Percentiles rank a stretch among this genome's conserved stretches.
These are phyloP conservation scores for Simplicillium aogashimaense DNA, from an alignment of 2,329 filamentous ascomycete species.

Conservation along the genomic window DNA sequence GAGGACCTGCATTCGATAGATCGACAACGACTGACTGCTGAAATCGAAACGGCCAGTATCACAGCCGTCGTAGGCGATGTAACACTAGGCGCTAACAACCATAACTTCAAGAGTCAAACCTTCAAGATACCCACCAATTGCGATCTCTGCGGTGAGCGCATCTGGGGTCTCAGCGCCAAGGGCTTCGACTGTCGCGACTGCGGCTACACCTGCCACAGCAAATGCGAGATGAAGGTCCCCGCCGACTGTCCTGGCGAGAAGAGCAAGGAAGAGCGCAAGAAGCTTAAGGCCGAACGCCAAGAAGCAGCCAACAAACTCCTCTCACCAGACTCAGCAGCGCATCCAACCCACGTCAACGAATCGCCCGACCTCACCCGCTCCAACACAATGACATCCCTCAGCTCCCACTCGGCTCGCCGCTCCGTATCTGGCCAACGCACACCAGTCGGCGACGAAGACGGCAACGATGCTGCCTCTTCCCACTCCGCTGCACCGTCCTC, in stretches of 20 bases:
- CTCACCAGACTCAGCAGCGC: conserved; percentile 30
- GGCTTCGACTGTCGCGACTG: conserved; percentile 94
- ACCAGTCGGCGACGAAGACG: conserved; percentile 36
- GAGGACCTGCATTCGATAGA: conserved; percentile 80
- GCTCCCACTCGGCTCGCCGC: conserved; percentile 70
- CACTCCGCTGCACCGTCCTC: conserved; percentile 9
- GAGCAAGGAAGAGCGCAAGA: conserved; percentile 91
- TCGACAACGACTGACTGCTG: conserved; percentile 73
- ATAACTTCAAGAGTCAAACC: conserved; percentile 97
- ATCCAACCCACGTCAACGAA: conserved; percentile 39
- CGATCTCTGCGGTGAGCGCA: conserved; percentile 89
- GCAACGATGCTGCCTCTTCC: conserved; percentile 10
- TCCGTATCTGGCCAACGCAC: conserved; percentile 53
- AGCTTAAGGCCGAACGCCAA: conserved; percentile 78
- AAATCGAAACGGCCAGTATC: conserved; percentile 89
- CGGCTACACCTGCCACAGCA: conserved; percentile 95
- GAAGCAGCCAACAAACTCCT: conserved; percentile 58
- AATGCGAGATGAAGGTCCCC: conserved; percentile 98
- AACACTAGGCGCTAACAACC: conserved; percentile 83
- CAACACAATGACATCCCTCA: conserved; percentile 84
- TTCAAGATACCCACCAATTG: conserved; percentile 99
- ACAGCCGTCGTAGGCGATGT: conserved; percentile 87
- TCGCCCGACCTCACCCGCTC: conserved; percentile 62
- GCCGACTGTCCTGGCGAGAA: conserved; percentile 92
- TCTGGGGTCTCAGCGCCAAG: conserved; percentile 95